These are phyloP conservation scores for Tulasnella sp. DNA, from an alignment of 768 basidiomycete genomes.

Conservation along the genomic window DNA sequence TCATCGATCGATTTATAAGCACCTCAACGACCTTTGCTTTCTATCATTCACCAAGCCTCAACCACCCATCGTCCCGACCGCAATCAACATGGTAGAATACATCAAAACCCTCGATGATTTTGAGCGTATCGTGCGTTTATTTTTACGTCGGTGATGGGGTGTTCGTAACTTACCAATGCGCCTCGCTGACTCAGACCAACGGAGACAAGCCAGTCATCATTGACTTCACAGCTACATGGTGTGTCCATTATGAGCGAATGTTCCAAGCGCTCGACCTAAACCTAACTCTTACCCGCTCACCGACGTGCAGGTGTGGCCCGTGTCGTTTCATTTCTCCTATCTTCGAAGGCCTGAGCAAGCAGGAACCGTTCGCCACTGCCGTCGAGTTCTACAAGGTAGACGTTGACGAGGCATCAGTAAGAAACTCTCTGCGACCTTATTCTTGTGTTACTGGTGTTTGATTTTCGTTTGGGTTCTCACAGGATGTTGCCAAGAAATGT, in stretches of 20 bases:
- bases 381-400: neutral
- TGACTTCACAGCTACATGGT: slow-evolving; percentile 3
- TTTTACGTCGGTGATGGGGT: neutral
- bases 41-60: neutral
- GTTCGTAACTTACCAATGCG: neutral
- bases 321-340: neutral
- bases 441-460: neutral
- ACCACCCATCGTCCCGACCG: neutral
- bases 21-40: neutral
- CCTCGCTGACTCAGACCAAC: neutral
- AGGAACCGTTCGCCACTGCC: neutral
- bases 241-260: neutral
- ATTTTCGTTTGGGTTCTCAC: neutral
- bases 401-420: neutral
- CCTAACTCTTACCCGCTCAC: neutral
- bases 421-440: neutral
- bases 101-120: neutral
- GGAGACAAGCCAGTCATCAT: neutral
- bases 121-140: neutral
- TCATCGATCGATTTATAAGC: neutral
- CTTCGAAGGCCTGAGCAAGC: neutral
- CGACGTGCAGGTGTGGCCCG: neutral
- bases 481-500: neutral
- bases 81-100: neutral
- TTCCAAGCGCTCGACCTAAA: neutral